phyloP scores from a whole-genome alignment of 768 basidiomycete species.

The Amanita exitialis region DNA sequence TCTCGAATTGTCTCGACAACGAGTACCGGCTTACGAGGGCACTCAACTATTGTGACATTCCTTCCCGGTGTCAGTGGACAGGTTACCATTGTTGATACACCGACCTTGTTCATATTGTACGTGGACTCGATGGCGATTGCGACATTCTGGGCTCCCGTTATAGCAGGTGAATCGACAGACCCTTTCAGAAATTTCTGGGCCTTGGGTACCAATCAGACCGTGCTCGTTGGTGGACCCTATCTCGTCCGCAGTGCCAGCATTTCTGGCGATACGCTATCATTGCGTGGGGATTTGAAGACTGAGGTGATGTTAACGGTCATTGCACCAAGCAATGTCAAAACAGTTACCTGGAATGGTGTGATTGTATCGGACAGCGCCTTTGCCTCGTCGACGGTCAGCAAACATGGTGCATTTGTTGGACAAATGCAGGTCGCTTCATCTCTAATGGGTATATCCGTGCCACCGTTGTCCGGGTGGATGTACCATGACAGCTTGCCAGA shows the following conservation, averaged over 20 bases:
- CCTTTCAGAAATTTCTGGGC: conserved; percentile 58
- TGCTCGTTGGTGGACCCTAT: conserved; percentile 58
- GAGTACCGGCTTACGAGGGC: conserved; percentile 20
- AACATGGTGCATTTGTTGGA: conserved; percentile 38
- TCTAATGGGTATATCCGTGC: conserved; percentile 26
- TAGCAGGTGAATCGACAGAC: conserved; percentile 29
- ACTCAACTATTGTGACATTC: conserved; percentile 34
- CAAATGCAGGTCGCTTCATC: conserved; percentile 26
- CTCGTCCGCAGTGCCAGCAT: conserved; percentile 50
- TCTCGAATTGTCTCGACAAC: conserved; percentile 37
- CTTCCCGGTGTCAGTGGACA: conserved; percentile 47
- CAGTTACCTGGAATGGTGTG: conserved; percentile 70
- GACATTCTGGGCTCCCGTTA: conserved; percentile 69
- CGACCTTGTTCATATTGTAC: conserved; percentile 57
- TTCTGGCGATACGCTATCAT: conserved; percentile 36
- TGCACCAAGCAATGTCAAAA: conserved; percentile 38
- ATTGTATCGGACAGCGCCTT: conserved; percentile 23
- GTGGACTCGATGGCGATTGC: conserved; percentile 56
- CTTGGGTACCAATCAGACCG: conserved; percentile 59
- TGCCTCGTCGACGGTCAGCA: conserved; percentile 19
- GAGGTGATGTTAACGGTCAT: conserved; percentile 52
- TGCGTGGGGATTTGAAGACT: conserved; percentile 61
- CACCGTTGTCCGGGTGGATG: conserved; percentile 58
- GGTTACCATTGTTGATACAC: conserved; percentile 56
- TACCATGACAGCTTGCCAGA: conserved; percentile 73